Base-by-base conservation (phyloP, 73 alveolate genomes). In the Effrenium voratum region DNA sequence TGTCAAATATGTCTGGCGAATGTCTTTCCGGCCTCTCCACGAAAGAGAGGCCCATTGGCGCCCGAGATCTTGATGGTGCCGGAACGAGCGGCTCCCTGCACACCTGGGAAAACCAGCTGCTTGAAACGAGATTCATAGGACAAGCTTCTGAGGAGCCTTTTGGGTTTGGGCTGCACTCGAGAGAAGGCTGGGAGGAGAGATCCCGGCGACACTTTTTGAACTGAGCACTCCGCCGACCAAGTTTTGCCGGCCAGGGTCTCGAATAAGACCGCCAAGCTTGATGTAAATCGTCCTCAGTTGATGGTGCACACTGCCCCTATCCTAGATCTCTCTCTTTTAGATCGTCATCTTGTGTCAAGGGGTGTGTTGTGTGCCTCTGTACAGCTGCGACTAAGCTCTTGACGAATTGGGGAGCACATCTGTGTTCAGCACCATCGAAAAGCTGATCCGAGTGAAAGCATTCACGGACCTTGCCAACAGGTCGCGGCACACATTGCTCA, bases 401-500 rank as follows among this genome's bases (percentile, higher is more conserved):
- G 38, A 43, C 97, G 97, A 90, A 55, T 68, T 90, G 57, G 97
- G 97, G 55, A 90, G 66, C 45, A 90, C 97, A 22, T 90, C 97
- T 3, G 97, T 90, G 76, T 90, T 90, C 59, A 90, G 68, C 44
- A 90, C 97, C 86, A 90, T 34, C 44, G 97, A 90, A 87, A 90
- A 90, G 87, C 97, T 90, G 57, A 90, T 90, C 36, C 97, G 82
- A 41, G 97, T 90, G 75, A 90, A 90, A 52, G 97, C 97, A 43
- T 90, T 90, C 76, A 90, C 77, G 3, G 97, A 90, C 97, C 97
- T 90, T 12, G n/a, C n/a, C n/a, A n/a, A n/a, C n/a, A n/a, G n/a
- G n/a, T n/a, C n/a, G n/a, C n/a, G n/a, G n/a, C n/a, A n/a, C n/a
- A n/a, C n/a, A n/a, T n/a, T n/a, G n/a, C n/a, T n/a, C n/a, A n/a